phyloP scores from a whole-genome alignment of 345 rosid genomes.

The Brassica cretica region DNA sequence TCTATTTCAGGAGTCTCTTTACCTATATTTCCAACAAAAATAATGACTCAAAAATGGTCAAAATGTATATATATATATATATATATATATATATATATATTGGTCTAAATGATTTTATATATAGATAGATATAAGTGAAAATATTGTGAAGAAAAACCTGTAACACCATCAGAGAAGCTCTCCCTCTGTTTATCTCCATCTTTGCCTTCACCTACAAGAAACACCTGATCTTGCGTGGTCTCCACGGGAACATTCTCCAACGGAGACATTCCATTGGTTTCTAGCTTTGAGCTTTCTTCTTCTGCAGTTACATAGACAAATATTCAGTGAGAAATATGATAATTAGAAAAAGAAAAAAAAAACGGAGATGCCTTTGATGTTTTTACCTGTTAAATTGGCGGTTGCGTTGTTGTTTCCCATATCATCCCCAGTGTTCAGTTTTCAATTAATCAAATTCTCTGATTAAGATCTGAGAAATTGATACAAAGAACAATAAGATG shows the following conservation, averaged over 20 bases:
- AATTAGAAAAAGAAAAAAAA: neutral
- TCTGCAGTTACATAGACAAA: slow-evolving; percentile 22
- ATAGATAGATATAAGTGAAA: slow-evolving; percentile 3
- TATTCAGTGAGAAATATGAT: neutral
- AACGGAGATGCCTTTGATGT: neutral
- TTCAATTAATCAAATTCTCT: slow-evolving; percentile 9
- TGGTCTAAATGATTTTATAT: neutral
- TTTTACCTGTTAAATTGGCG: slow-evolving; percentile 24
- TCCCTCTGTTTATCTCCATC: slow-evolving; percentile 13
- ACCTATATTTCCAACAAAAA: neutral
- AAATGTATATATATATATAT: too few species aligned
- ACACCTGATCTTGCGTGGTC: slow-evolving; percentile 2
- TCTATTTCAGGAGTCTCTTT: slow-evolving; percentile 4
- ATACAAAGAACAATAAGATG: slow-evolving; percentile 16
- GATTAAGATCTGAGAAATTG: neutral
- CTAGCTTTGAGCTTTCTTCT: slow-evolving; percentile 29
- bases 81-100: too few species aligned
- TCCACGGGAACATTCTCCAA: slow-evolving; percentile 6
- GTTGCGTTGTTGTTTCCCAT: slow-evolving; percentile 42
- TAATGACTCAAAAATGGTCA: neutral
- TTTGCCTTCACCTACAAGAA: slow-evolving; percentile 11
- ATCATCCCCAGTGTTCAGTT: slow-evolving; percentile 24
- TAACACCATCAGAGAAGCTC: slow-evolving; percentile 4
- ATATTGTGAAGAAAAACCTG: neutral
- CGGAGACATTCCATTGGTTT: slow-evolving; percentile 10